Percentiles rank a stretch among this genome's conserved stretches.
phyloP scores from a whole-genome alignment of 202 grass and related monocot species.

The Cymbopogon flexuosus region DNA sequence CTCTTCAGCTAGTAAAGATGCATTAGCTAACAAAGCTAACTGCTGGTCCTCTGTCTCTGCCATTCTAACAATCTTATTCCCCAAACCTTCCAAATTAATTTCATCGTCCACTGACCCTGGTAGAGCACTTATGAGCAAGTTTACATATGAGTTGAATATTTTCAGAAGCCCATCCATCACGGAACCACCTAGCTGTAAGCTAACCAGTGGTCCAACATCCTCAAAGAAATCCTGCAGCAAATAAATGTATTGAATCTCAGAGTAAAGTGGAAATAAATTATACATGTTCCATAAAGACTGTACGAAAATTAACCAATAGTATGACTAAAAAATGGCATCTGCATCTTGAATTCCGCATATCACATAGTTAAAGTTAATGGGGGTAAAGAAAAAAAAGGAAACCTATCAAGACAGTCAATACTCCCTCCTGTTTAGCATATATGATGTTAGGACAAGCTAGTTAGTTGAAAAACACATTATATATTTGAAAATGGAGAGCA shows the following conservation, averaged over 20 bases:
- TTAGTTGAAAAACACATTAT: not conserved
- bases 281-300: not conserved
- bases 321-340: not conserved
- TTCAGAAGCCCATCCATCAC: constrained; percentile 70
- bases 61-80: constrained; percentile 70
- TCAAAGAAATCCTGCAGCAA: constrained; percentile 80
- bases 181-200: constrained; percentile 68
- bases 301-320: not conserved
- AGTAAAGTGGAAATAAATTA: not conserved
- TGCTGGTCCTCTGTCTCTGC: constrained; percentile 85
- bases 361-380: not conserved
- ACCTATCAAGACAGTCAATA: not conserved
- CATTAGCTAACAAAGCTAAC: constrained; percentile 77
- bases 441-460: not conserved
- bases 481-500: not conserved
- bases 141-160: constrained; percentile 76
- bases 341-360: not conserved
- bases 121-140: constrained; percentile 74
- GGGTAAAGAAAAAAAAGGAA: not conserved
- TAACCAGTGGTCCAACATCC: constrained; percentile 83
- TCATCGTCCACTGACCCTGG: constrained; percentile 81
- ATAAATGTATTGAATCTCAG: not conserved
- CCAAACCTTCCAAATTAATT: constrained; percentile 65
- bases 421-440: not conserved
- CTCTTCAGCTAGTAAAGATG: constrained; percentile 93